Base-by-base conservation (phyloP, 1,284 basidiomycete species). In the Mycena sp. region DNA sequence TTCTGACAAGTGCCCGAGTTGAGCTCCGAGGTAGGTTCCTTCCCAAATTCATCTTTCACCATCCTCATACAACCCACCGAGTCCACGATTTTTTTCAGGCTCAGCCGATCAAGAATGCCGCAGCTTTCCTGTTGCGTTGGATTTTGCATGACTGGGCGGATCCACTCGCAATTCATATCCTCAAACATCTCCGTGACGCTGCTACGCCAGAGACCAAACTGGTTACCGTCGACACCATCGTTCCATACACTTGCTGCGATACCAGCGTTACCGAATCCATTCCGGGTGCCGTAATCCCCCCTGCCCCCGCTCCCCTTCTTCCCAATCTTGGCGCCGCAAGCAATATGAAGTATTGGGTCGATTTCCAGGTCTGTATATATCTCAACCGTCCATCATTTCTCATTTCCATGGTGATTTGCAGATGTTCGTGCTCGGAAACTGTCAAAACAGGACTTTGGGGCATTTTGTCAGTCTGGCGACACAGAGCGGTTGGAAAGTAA, bases 111-210 rank as follows among this genome's bases (percentile, higher is more conserved):
- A 70, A 69, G 28, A 62, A 65, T 12, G 74, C 74, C 2, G 61
- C 71, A 4, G 72, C 77, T 2, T 80, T 75, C 63, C 54, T 78
- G 17, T 52, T 80, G 2, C 70, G 73, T 9, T 61, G 68, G 23
- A 71, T 80, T 30, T 63, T 75, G 6, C 78, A 81, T 67, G 76
- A 80, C 66, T 80, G 77, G 77, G 43, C 72, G 3, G 75, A 78
- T 45, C 23, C 41, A 0, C 49, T 68, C 17, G 67, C 66, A 11
- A 37, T 55, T 19, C 56, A 69, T 41, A 76, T 80, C 37, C 70
- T 79, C n/a, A 44, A 25, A 9, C 58, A 70, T 1, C 55, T 78
- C 12, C 71, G 77, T 4, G 65, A 57, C 0, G 76, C 72, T 19
- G 76, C 76, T 2, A 50, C 51, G 4, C 50, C 69, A 0, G 32